Conservation (phyloP, 1,284 basidiomycete genomes). For the Pholiota adiposa region DNA sequence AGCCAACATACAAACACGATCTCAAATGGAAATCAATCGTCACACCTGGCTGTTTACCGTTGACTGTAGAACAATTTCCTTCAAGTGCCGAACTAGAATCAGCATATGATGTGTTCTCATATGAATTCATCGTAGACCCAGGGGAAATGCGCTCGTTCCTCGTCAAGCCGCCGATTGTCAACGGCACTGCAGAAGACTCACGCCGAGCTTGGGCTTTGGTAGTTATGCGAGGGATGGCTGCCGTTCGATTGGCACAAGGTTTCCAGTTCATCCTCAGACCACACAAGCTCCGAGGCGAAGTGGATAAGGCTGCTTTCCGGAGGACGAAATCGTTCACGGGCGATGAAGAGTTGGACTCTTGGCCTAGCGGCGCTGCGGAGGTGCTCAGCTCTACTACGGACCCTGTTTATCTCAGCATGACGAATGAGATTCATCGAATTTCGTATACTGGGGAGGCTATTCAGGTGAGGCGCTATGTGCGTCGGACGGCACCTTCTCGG, state of each 20-base stretch:
- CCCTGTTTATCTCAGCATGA: conserved; percentile 92
- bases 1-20: conserved; percentile 78
- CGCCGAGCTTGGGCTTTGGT: conserved; percentile 77
- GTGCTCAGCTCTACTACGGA: conserved; percentile 68
- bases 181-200: conserved; percentile 56
- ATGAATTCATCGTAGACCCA: conserved; percentile 80
- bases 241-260: conserved; percentile 91
- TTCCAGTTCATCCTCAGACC: conserved; percentile 88
- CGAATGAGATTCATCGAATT: conserved; percentile 94
- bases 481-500: conserved; percentile 67
- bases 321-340: conserved; percentile 59
- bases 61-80: conserved; percentile 93
- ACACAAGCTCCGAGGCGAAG: conserved; percentile 29
- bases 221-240: conserved; percentile 94
- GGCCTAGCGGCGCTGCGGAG: conserved; percentile 72
- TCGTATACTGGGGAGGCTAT: conserved; percentile 88
- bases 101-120: conserved; percentile 82
- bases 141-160: conserved; percentile 79
- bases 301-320: conserved; percentile 39
- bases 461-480: conserved; percentile 86
- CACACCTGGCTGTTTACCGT: conserved; percentile 85
- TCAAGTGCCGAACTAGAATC: conserved; percentile 75
- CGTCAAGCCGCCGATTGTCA: conserved; percentile 61
- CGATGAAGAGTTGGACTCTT: conserved; percentile 58
- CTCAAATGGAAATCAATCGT: conserved; percentile 93